phyloP scores from a whole-genome alignment of 73 alveolate species.

The Tetrahymena thermophila region DNA sequence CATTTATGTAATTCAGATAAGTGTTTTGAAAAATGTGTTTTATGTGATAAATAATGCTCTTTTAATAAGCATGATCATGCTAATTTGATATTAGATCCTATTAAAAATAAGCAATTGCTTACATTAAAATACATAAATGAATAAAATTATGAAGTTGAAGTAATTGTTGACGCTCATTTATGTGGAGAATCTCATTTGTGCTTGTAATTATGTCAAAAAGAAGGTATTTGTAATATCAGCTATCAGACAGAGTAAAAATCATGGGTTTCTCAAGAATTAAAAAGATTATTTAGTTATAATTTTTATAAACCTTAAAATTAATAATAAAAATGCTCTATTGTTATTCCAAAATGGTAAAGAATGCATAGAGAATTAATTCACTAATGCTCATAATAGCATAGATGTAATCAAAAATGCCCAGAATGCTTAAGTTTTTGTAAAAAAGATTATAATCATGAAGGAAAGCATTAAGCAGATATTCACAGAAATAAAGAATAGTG shows the following conservation, averaged over 20 bases:
- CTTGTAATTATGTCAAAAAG: not conserved
- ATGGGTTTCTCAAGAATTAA: not conserved
- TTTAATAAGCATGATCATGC: not conserved
- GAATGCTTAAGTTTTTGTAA: not conserved
- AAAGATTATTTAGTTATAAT: not conserved
- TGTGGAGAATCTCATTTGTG: not conserved
- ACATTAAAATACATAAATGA: not conserved
- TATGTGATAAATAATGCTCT: not conserved
- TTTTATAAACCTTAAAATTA: not conserved
- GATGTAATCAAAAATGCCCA: not conserved
- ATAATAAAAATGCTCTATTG: not conserved
- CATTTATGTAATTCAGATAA: not conserved
- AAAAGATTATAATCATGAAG: not conserved
- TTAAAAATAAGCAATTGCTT: not conserved
- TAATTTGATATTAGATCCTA: not conserved
- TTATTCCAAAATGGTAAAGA: not conserved
- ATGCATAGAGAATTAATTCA: not conserved
- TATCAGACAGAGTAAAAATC: not conserved
- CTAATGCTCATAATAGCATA: not conserved
- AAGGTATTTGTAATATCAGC: not conserved
- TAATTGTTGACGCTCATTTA: not conserved
- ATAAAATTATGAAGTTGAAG: not conserved
- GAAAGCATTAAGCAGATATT: not conserved
- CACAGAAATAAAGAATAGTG: conserved; percentile 20
- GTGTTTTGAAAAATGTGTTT: not conserved